A percentile compares a stretch with the other conserved stretches of the same genome.
Conservation (phyloP, 2,329 filamentous ascomycete species). For the Ophiostoma triangulosporum region DNA sequence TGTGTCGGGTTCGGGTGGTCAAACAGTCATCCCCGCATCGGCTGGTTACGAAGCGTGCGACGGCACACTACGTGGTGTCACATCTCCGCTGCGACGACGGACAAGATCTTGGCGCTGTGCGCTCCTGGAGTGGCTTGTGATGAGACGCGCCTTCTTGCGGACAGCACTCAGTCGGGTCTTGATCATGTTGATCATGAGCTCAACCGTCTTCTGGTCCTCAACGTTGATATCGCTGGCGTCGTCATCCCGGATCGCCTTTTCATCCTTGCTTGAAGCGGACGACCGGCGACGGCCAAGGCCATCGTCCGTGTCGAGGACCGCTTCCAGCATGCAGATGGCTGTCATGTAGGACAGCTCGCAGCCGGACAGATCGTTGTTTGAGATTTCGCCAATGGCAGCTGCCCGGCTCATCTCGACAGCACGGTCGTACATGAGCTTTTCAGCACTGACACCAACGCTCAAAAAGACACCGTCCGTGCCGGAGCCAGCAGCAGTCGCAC, state of each 20-base stretch:
- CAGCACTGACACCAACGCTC: conserved; percentile 79
- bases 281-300: conserved; percentile 28
- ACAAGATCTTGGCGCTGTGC: conserved; percentile 29
- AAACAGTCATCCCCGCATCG: neutral
- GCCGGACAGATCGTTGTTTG: conserved; percentile 72
- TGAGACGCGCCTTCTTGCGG: conserved; percentile 47
- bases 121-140: conserved; percentile 42
- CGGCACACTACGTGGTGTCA: conserved; percentile 40
- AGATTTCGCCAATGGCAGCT: conserved; percentile 90
- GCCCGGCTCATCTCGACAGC: conserved; percentile 92
- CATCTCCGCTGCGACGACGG: conserved; percentile 41
- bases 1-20: neutral
- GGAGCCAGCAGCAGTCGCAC: conserved; percentile 29
- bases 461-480: conserved; percentile 69
- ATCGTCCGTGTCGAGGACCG: conserved; percentile 76
- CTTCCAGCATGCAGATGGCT: conserved; percentile 87
- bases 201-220: conserved; percentile 59
- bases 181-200: conserved; percentile 56
- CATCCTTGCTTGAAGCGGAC: conserved; percentile 19
- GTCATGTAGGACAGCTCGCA: conserved; percentile 91
- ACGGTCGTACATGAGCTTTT: conserved; percentile 96
- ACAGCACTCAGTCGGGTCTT: conserved; percentile 40
- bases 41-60: conserved; percentile 26
- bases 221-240: conserved; percentile 39
- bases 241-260: conserved; percentile 29